phyloP scores from a whole-genome alignment of 176 grass and related monocot species.

The Avena sativa region DNA sequence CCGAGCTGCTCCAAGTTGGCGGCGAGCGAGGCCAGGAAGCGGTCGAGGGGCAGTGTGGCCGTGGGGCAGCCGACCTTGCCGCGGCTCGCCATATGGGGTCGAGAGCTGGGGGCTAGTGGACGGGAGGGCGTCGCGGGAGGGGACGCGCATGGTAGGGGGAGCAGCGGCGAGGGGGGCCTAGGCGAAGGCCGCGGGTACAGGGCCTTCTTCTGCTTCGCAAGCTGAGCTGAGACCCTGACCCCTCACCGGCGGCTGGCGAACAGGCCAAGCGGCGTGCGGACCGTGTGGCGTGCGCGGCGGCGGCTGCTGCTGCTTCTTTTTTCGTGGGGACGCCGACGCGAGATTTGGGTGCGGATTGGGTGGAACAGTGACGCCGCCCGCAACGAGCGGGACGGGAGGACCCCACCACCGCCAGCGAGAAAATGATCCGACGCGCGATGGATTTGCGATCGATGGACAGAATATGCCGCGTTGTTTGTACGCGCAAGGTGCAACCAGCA shows the following conservation, averaged over 20 bases:
- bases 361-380: neutral
- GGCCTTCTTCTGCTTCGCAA: neutral
- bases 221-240: neutral
- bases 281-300: neutral
- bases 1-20: slow-evolving; percentile 53
- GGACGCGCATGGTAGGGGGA: slow-evolving; percentile 50
- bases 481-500: neutral
- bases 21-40: slow-evolving; percentile 44
- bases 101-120: slow-evolving; percentile 18
- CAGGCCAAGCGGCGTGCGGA: slow-evolving; percentile 24
- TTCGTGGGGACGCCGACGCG: slow-evolving; percentile 32
- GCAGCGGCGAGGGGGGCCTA: neutral
- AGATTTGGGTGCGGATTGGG: slow-evolving; percentile 50
- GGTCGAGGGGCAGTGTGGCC: slow-evolving; percentile 50
- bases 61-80: slow-evolving; percentile 53
- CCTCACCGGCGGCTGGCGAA: slow-evolving; percentile 4
- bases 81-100: slow-evolving; percentile 40
- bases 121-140: slow-evolving; percentile 15
- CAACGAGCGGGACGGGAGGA: neutral
- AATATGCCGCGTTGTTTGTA: neutral
- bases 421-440: slow-evolving; percentile 31
- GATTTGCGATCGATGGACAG: neutral
- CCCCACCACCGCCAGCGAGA: neutral
- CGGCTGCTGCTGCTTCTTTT: slow-evolving; percentile 33
- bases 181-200: slow-evolving; percentile 38